Conservation (phyloP, 208 protist species). For the Entamoeba invadens region DNA sequence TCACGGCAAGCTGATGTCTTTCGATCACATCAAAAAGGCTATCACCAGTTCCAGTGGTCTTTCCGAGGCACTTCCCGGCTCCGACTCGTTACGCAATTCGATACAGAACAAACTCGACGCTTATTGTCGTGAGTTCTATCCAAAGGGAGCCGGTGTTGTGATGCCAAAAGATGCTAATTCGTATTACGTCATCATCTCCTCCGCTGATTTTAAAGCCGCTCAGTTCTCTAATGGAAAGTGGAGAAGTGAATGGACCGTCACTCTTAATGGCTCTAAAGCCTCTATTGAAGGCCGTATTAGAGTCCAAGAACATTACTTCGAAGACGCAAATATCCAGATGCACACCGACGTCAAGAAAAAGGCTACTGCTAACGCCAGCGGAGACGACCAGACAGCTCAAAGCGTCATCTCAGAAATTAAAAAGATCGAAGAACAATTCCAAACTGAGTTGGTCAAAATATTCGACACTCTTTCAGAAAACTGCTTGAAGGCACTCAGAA, state of each 20-base stretch:
- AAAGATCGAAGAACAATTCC: neutral
- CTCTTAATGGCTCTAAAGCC: neutral
- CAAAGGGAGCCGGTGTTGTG: neutral
- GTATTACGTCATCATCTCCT: neutral
- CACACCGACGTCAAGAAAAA: neutral
- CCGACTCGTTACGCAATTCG: neutral
- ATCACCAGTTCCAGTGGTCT: neutral
- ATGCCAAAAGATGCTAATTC: neutral
- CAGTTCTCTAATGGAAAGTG: neutral
- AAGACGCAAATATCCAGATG: neutral
- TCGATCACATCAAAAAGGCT: neutral
- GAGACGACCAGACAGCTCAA: neutral
- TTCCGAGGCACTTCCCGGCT: neutral
- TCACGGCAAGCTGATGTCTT: neutral
- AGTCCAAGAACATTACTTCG: neutral
- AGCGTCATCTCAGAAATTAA: neutral
- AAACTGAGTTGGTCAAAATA: neutral
- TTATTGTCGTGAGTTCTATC: neutral
- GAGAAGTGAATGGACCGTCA: neutral
- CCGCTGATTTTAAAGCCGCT: neutral
- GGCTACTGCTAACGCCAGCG: neutral
- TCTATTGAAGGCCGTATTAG: neutral
- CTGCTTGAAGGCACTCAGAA: neutral
- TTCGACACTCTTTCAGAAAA: neutral
- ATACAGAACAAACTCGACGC: neutral